Percentiles rank a stretch among this genome's conserved stretches.
phyloP scores from a whole-genome alignment of 352 stramenopile genomes.

The Stramenopiles sp. region DNA sequence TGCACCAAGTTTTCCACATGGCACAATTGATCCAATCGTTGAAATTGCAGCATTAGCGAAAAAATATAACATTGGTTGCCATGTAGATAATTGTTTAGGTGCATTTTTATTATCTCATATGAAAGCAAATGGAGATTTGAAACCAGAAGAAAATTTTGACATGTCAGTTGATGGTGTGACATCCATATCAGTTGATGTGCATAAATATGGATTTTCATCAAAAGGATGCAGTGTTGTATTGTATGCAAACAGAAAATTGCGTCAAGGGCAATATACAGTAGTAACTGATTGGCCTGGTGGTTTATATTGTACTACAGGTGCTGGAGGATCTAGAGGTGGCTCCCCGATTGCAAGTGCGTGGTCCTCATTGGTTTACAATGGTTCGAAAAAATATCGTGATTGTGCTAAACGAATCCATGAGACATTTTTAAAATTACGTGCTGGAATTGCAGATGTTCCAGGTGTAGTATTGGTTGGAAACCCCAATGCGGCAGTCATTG shows the following conservation, averaged over 20 bases:
- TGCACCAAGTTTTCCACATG: constrained; percentile 80
- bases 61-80: constrained; percentile 64
- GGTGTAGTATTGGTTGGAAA: neutral
- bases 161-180: constrained; percentile 80
- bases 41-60: constrained; percentile 58
- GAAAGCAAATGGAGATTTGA: constrained; percentile 14
- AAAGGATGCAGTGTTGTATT: constrained; percentile 89
- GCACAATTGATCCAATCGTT: constrained; percentile 83
- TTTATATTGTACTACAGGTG: constrained; percentile 80
- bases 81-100: constrained; percentile 91
- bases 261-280: constrained; percentile 82
- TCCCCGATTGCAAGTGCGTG: constrained; percentile 51
- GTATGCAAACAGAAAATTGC: constrained; percentile 64
- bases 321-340: constrained; percentile 48
- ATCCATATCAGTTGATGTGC: constrained; percentile 84
- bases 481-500: neutral
- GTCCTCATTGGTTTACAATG: constrained; percentile 56
- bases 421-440: neutral
- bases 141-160: constrained; percentile 66
- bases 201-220: constrained; percentile 90
- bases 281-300: constrained; percentile 84
- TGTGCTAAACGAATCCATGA: neutral
- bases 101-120: constrained; percentile 78
- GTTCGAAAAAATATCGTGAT: constrained; percentile 10
- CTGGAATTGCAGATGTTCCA: neutral